A percentile compares a stretch with the other conserved stretches of the same genome.
These are phyloP conservation scores for Volvox africanus DNA, from an alignment of 139 green algal species.

Conservation along the genomic window DNA sequence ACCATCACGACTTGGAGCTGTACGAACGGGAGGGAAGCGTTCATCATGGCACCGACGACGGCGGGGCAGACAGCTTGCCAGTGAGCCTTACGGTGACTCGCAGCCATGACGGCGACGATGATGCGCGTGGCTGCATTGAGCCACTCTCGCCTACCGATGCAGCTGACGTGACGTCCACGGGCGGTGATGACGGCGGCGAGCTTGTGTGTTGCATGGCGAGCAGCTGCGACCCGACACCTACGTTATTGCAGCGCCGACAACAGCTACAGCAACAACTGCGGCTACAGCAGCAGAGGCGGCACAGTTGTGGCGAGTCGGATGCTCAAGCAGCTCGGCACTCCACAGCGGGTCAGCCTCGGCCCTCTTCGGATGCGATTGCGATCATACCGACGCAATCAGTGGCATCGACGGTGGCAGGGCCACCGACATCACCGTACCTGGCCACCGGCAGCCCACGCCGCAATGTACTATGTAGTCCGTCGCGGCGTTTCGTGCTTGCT, in stretches of 20 bases:
- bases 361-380: background rate
- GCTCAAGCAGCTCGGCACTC: background rate
- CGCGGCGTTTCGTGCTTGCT: slow-evolving; percentile 26
- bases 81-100: background rate
- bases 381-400: background rate
- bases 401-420: background rate
- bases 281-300: slow-evolving; percentile 5
- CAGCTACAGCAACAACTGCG: background rate
- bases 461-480: slow-evolving; percentile 23
- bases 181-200: background rate
- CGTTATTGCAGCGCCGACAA: background rate
- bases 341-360: background rate
- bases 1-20: background rate
- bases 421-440: background rate
- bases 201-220: background rate
- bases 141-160: background rate
- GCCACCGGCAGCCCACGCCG: background rate
- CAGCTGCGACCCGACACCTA: background rate
- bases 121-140: background rate
- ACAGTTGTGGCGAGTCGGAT: background rate
- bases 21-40: slow-evolving; percentile 9
- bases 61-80: background rate
- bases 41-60: background rate
- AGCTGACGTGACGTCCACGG: background rate
- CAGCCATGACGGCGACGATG: background rate